Base-by-base conservation (phyloP, 1,284 basidiomycete species). In the Cryptococcus amylolentus region DNA sequence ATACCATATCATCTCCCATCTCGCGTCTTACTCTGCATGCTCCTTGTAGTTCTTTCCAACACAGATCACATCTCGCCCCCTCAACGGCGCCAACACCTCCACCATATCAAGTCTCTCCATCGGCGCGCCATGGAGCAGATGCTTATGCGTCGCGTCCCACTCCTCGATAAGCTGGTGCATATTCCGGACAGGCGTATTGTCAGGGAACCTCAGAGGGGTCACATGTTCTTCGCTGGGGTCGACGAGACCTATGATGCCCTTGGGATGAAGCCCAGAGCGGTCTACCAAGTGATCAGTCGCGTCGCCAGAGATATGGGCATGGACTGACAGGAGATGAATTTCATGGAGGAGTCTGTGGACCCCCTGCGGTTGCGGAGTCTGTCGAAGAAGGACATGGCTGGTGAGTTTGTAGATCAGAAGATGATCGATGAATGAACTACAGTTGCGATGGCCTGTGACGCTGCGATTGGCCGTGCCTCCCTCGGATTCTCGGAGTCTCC, bases 31-130 rank as follows among this genome's bases (percentile, higher is more conserved):
- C 64, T 55, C 57, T 1, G 66, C 63, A 47, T 72, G 70, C 8
- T 67, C 68, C 40, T 57, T 64, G 50, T 72, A 70, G 56, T 70
- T 72, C 52, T 72, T 71, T 14, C 68, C 70, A 2, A 72, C 67
- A 44, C 63, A 66, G 4, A 72, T 52, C 3, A 70, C 63, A 56
- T 70, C 70, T 26, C 68, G 53, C 5, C 68, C 68, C n/a, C 60
- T 52, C 38, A 72, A 45, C 5, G 70, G 68, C 6, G 70, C 66
- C 14, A 68, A 53, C 5, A 69, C 43, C 42, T 65, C 58, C 4
- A 72, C 67, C 23, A 66, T 59, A 3, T 44, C 56, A 5, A 68
- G 16, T 20, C 51, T 51, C 46, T 65, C 65, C 16, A 57, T 56
- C 7, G 58, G 57, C 27, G 49, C 46, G 16, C 61, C 62, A 14